phyloP scores from a whole-genome alignment of 139 green algal genomes.

The Desmodesmus armatus region DNA sequence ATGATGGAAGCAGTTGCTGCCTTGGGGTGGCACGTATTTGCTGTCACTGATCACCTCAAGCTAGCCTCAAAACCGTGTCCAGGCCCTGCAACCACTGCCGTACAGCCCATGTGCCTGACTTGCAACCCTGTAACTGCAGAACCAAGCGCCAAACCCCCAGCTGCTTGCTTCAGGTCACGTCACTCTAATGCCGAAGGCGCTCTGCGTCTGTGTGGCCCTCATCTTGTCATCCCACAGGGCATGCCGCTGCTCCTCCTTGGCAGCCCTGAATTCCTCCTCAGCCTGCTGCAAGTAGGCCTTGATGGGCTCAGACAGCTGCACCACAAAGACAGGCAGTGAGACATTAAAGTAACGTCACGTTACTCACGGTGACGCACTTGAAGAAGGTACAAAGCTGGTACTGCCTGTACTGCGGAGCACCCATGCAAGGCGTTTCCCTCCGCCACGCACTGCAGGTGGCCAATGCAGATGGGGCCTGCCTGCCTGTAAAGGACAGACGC shows the following conservation, averaged over 20 bases:
- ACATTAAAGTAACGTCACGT: neutral
- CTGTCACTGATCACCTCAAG: no score
- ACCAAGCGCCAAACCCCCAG: no score
- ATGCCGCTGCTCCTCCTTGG: slow-evolving; percentile 51
- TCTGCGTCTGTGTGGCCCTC: slow-evolving; percentile 72
- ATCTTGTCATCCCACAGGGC: slow-evolving; percentile 74
- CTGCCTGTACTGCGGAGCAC: neutral
- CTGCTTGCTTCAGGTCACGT: no score
- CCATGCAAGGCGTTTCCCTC: neutral
- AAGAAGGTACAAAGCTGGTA: neutral
- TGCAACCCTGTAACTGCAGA: no score
- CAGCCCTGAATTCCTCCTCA: slow-evolving; percentile 55
- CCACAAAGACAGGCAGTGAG: neutral
- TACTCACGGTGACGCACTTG: neutral
- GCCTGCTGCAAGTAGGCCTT: slow-evolving; percentile 42
- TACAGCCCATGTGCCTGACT: no score
- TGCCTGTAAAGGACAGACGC: no score
- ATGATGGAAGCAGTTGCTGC: no score
- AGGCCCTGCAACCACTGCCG: no score
- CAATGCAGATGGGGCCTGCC: no score
- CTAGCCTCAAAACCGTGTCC: no score
- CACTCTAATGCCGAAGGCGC: slow-evolving; percentile 55
- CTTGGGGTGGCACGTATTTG: no score
- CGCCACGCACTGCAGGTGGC: slow-evolving; percentile 1
- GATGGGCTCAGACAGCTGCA: slow-evolving; percentile 37